Conservation (phyloP, 1,139 yeast species). For the Hanseniaspora uvarum region DNA sequence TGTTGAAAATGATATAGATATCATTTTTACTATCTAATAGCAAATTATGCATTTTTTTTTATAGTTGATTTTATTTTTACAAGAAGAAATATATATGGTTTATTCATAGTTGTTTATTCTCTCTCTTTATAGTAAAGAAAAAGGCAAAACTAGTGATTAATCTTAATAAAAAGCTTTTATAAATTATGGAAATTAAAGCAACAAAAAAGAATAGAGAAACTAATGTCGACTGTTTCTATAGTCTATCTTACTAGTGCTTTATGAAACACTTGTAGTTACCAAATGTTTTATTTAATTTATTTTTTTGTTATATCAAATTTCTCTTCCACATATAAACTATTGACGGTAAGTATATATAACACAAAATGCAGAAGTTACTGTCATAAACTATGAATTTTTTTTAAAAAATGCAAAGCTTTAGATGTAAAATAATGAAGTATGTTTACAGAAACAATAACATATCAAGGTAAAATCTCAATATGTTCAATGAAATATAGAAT, state of each 20-base stretch:
- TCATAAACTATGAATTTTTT: background rate
- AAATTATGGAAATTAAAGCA: too few relatives aligned
- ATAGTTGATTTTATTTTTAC: background rate
- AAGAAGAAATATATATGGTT: background rate
- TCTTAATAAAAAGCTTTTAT: too few relatives aligned
- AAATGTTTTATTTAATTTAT: too few relatives aligned
- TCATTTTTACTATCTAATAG: slow-evolving; percentile 34
- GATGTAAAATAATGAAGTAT: background rate
- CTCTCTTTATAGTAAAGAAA: background rate
- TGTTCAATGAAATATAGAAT: background rate
- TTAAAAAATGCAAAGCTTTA: background rate
- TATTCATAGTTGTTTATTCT: background rate
- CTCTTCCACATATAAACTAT: background rate
- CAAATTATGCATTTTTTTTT: background rate
- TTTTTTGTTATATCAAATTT: background rate
- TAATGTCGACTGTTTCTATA: too few relatives aligned
- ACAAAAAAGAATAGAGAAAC: too few relatives aligned
- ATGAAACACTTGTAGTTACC: too few relatives aligned
- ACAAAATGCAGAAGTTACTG: background rate
- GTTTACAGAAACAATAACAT: background rate
- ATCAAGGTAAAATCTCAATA: background rate
- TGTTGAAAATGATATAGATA: slow-evolving; percentile 37
- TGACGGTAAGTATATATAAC: background rate
- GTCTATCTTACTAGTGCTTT: background rate
- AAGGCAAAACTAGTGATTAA: too few relatives aligned